Evolutionary conservation across 2,329 filamentous ascomycete genomes (phyloP).

Genomic region (Thelonectria discophora): DNA sequence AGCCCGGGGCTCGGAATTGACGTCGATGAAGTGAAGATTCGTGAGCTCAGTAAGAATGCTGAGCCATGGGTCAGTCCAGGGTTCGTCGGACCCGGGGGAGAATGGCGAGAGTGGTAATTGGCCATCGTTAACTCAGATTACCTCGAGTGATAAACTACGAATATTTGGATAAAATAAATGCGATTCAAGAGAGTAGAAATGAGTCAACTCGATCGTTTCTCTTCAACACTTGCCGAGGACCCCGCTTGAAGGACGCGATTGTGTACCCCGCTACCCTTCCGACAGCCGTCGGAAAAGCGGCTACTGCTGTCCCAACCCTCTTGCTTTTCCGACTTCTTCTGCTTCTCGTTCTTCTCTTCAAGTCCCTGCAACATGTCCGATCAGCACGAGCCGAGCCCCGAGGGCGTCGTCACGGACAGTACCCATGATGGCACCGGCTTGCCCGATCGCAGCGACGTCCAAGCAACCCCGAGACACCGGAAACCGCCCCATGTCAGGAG

Average conservation of each 20-base stretch:
- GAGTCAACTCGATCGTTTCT: background rate
- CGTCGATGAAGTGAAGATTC: constrained; percentile 73
- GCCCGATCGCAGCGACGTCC: background rate
- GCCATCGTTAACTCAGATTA: too few species aligned
- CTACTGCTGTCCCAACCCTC: background rate
- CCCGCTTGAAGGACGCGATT: background rate
- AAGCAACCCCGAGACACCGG: constrained; percentile 1
- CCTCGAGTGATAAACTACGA: too few species aligned
- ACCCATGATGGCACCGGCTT: background rate
- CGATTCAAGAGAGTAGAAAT: background rate
- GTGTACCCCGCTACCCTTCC: constrained; percentile 11
- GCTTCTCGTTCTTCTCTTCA: background rate
- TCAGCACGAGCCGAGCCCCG: background rate
- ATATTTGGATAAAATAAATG: too few species aligned
- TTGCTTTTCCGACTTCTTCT: background rate
- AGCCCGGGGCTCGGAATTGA: constrained; percentile 75
- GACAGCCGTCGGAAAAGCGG: constrained; percentile 18
- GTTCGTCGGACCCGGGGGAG: constrained; percentile 21
- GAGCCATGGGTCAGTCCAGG: constrained; percentile 64
- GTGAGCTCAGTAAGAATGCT: constrained; percentile 64
- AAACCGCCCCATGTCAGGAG: constrained; percentile 20
- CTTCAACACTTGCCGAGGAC: background rate
- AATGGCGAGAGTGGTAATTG: constrained; percentile 26
- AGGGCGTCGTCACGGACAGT: background rate
- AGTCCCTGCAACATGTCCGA: background rate